Conservation (phyloP, 345 rosid genomes). For the Hibiscus trionum region DNA sequence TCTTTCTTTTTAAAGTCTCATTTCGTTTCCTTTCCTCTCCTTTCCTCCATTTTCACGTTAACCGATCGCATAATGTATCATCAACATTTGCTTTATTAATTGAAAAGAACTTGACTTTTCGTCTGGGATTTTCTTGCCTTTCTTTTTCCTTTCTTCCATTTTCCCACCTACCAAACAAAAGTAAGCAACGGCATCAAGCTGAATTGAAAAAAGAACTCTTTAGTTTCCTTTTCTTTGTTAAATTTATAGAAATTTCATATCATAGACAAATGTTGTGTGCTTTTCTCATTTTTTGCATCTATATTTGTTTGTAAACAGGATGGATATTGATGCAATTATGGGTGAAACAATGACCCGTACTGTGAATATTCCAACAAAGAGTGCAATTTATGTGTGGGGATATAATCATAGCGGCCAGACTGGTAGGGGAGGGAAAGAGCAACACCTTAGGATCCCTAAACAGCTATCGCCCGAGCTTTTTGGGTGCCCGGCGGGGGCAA, state of each 20-base stretch:
- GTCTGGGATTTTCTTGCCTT: neutral
- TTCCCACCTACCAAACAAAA: constrained; percentile 1
- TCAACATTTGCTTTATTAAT: neutral
- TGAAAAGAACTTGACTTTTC: neutral
- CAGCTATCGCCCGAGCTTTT: constrained; percentile 91
- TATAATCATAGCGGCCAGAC: constrained; percentile 93
- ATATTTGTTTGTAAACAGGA: constrained; percentile 14
- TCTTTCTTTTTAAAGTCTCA: neutral
- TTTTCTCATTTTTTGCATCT: neutral
- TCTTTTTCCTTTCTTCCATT: neutral
- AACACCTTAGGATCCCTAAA: constrained; percentile 74
- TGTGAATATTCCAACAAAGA: constrained; percentile 52
- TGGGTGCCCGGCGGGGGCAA: constrained; percentile 75
- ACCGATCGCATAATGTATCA: neutral
- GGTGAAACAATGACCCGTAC: constrained; percentile 45
- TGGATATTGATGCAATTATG: constrained; percentile 65
- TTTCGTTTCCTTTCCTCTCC: neutral
- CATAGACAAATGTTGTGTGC: neutral
- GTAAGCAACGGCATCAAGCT: neutral
- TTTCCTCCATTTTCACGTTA: neutral
- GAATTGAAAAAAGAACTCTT: neutral
- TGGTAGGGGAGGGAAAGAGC: constrained; percentile 65
- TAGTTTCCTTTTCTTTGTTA: neutral
- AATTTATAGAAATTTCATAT: neutral
- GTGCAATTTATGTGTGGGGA: constrained; percentile 97